These are phyloP conservation scores for Diplocarpon rosae DNA, from an alignment of 2,329 filamentous ascomycete species.

Conservation along the genomic window DNA sequence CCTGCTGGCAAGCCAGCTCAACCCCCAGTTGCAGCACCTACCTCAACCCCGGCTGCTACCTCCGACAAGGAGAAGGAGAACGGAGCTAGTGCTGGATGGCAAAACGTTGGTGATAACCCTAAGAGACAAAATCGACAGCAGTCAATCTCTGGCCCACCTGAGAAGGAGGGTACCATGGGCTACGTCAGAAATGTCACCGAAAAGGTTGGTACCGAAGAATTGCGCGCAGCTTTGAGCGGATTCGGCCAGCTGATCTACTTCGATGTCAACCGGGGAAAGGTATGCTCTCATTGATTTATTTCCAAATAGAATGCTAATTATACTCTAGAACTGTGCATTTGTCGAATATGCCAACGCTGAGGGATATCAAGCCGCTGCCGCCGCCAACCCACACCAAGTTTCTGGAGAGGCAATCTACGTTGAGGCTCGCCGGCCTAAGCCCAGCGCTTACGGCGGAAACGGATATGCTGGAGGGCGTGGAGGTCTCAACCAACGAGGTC, in stretches of 20 bases:
- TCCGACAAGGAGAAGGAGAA: conserved; percentile 26
- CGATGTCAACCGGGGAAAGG: conserved; percentile 75
- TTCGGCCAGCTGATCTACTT: conserved; percentile 65
- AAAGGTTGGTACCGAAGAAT: conserved; percentile 64
- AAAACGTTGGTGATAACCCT: conserved; percentile 65
- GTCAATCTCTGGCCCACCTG: conserved; percentile 47
- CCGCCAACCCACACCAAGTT: conserved; percentile 76
- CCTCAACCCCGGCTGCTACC: conserved; percentile 15
- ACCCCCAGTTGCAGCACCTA: conserved; percentile 39
- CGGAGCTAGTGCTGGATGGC: conserved; percentile 55
- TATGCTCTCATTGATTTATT: conserved; percentile 30
- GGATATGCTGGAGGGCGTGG: conserved; percentile 55
- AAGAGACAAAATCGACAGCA: conserved; percentile 74
- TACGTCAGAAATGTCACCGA: conserved; percentile 96
- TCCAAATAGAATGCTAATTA: conserved; percentile 7
- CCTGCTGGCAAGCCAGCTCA: conserved; percentile 30
- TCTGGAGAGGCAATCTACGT: conserved; percentile 74
- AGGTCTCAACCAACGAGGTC: conserved; percentile 49
- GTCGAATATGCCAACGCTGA: conserved; percentile 79
- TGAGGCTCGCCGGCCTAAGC: conserved; percentile 77
- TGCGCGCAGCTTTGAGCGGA: conserved; percentile 59
- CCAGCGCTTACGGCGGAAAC: conserved; percentile 57
- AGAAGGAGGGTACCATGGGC: conserved; percentile 68
- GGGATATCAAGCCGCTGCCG: conserved; percentile 72
- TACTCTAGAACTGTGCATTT: conserved; percentile 79